Base-by-base conservation (phyloP, 106 monocot species). In the Narthecium ossifragum region DNA sequence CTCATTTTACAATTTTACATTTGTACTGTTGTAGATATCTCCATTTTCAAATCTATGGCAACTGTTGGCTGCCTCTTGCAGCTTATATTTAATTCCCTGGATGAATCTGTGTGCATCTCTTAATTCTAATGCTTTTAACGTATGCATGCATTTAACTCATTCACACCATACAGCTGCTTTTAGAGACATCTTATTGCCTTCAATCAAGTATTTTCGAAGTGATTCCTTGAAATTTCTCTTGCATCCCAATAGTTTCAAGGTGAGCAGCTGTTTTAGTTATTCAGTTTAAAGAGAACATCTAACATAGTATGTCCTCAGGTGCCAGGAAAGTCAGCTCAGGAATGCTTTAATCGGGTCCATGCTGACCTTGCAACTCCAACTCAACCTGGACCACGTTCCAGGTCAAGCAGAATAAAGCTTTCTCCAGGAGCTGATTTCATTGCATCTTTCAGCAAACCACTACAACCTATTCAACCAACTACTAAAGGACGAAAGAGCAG, bases 331-430 rank as follows among this genome's bases (percentile, higher is more conserved):
- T 75, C 75, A 66, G 79, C 68, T 2, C 56, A 83, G 34, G 87
- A 88, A 31, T 88, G 87, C 67, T 88, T 83, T 41, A 73, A 79
- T 40, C 75, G 57, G 70, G 70, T 88, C 29, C 75, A 88, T 39
- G 45, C 67, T 21, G 66, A 72, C 25, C 53, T 66, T 53, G 29
- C 24, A 25, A 87, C 86, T 29, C 86, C 86, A 34, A 71, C 75
- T 63, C 64, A 64, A 39, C 60, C 57, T 14, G 68, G 28, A 32
- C 62, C 72, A 46, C 71, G 75, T 33, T 46, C 71, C 40, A 78
- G 78, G 61, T 25, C 65, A 34, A 62, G 34, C 8, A 64, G 39
- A 29, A 26, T 25, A 5, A 40, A 40, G 21, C 12, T 53, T 2
- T 83, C 87, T 63, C 87, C 87, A 37, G 34, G 74, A 22, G 56